Percentiles rank a stretch among this genome's conserved stretches.
phyloP scores from a whole-genome alignment of 805 yeast genomes.

The Cephaloascus fragrans region DNA sequence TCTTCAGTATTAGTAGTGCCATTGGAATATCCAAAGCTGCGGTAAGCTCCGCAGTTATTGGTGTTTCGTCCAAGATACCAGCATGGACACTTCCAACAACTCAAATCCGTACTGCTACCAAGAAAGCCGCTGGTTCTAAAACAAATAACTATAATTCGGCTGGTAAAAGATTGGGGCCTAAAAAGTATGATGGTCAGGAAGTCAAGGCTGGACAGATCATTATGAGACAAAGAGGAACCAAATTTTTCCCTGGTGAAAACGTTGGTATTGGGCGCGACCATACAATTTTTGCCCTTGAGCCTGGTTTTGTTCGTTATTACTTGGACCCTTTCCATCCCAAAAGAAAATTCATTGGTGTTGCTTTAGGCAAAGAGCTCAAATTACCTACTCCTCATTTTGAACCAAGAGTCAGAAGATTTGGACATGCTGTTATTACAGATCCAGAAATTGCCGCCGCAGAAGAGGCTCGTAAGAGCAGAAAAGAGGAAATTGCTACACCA shows the following conservation, averaged over 20 bases:
- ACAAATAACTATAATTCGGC: constrained; percentile 90
- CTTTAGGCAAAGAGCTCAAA: constrained; percentile 49
- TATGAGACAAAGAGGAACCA: constrained; percentile 92
- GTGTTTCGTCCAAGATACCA: background rate
- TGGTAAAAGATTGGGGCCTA: constrained; percentile 90
- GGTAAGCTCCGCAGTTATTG: background rate
- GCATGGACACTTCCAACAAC: constrained; percentile 2
- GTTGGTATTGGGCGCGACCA: constrained; percentile 88
- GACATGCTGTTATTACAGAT: constrained; percentile 47
- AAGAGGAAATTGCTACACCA: constrained; percentile 50
- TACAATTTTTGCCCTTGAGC: constrained; percentile 83
- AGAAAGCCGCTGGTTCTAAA: constrained; percentile 91
- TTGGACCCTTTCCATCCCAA: constrained; percentile 94
- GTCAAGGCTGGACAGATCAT: constrained; percentile 82
- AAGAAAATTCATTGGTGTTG: constrained; percentile 84
- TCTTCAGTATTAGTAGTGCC: background rate
- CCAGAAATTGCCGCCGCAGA: constrained; percentile 45
- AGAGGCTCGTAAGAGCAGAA: constrained; percentile 53
- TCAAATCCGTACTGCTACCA: constrained; percentile 81
- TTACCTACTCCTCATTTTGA: constrained; percentile 87
- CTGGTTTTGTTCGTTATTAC: constrained; percentile 88
- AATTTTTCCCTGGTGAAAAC: constrained; percentile 90
- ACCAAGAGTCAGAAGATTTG: constrained; percentile 84
- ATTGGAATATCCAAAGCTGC: background rate
- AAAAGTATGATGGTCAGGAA: constrained; percentile 67